These are phyloP conservation scores for Lyophyllum atratum DNA, from an alignment of 768 basidiomycete genomes.

Conservation along the genomic window DNA sequence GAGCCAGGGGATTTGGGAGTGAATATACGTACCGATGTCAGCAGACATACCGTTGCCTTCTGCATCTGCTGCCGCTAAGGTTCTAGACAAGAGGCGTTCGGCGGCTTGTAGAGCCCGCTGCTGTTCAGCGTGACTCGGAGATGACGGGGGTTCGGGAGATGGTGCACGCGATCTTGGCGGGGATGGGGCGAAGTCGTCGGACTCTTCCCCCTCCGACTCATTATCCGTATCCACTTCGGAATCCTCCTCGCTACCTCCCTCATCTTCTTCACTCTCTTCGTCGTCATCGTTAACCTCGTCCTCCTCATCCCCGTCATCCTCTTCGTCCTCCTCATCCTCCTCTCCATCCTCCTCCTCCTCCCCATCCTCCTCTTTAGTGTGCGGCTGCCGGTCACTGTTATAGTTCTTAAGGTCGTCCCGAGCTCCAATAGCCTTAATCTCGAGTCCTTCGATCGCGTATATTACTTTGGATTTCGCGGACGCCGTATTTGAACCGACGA, in stretches of 20 bases:
- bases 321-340: constrained; percentile 26
- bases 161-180: constrained; percentile 17
- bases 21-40: constrained; percentile 29
- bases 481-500: constrained; percentile 66
- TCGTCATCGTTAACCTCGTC: constrained; percentile 19
- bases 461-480: constrained; percentile 63
- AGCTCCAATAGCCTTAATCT: constrained; percentile 45
- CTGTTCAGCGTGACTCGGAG: constrained; percentile 22
- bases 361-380: constrained; percentile 26
- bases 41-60: constrained; percentile 28
- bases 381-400: constrained; percentile 13
- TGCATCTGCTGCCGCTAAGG: constrained; percentile 30
- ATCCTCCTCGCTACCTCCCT: constrained; percentile 9
- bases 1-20: too few relatives aligned
- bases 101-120: constrained; percentile 29
- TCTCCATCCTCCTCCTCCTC: constrained; percentile 25
- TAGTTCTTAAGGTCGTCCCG: constrained; percentile 24
- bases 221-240: constrained; percentile 2
- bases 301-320: constrained; percentile 12
- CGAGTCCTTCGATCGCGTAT: constrained; percentile 65
- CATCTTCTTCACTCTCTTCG: constrained; percentile 19
- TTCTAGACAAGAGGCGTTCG: constrained; percentile 36
- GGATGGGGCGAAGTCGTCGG: not conserved
- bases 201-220: constrained; percentile 4
- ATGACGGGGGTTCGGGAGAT: constrained; percentile 12